Evolutionary conservation across 2,329 filamentous ascomycete species (phyloP).

Genomic region (Venturia asperata): DNA sequence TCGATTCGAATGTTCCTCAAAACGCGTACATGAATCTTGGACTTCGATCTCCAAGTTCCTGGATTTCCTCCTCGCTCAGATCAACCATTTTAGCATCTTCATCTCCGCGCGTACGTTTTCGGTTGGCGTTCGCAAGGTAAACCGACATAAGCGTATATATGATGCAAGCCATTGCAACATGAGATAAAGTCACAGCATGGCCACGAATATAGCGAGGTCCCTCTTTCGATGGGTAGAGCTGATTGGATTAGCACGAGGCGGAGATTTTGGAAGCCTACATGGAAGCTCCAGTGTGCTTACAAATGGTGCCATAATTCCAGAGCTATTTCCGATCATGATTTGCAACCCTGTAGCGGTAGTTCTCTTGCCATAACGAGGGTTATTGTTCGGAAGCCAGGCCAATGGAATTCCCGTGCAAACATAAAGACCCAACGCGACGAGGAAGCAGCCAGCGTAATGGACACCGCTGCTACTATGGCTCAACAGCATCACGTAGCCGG

Average conservation of each 20-base stretch:
- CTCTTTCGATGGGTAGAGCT: constrained; percentile 41
- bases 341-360: constrained; percentile 66
- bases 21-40: constrained; percentile 39
- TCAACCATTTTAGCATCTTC: constrained; percentile 36
- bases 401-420: constrained; percentile 49
- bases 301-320: constrained; percentile 68
- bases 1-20: constrained; percentile 19
- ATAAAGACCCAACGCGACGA: constrained; percentile 69
- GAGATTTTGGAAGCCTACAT: not conserved
- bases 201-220: constrained; percentile 45
- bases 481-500: constrained; percentile 63
- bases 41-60: constrained; percentile 40
- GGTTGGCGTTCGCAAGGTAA: constrained; percentile 34
- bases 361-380: constrained; percentile 68
- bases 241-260: constrained; percentile 3
- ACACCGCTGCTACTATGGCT: constrained; percentile 53
- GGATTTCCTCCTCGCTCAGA: constrained; percentile 37
- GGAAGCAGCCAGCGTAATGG: constrained; percentile 68
- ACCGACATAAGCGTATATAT: constrained; percentile 35
- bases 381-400: constrained; percentile 58
- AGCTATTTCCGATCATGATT: constrained; percentile 61
- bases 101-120: constrained; percentile 33
- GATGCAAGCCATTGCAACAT: constrained; percentile 39
- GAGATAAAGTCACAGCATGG: constrained; percentile 45
- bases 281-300: constrained; percentile 34